These are phyloP conservation scores for Arctostaphylos glauca DNA, from an alignment of 148 eudicot species.

Conservation along the genomic window DNA sequence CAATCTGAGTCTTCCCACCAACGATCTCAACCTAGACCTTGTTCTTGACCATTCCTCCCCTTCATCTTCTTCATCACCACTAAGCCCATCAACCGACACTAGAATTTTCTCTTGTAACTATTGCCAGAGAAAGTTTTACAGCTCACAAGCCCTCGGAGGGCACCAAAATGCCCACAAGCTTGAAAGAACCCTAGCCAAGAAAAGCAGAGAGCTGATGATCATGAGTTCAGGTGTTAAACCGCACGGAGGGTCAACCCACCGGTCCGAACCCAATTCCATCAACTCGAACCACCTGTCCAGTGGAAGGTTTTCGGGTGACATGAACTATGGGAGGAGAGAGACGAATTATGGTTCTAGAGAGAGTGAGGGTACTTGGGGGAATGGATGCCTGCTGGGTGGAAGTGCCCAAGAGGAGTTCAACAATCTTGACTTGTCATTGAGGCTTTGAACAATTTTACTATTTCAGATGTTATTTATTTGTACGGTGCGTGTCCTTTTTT, in stretches of 20 bases:
- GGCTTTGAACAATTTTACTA: slow-evolving; percentile 9
- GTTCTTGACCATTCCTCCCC: slow-evolving; percentile 40
- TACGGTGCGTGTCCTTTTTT: background rate
- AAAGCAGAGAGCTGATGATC: slow-evolving; percentile 40
- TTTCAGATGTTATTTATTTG: background rate
- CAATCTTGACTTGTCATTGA: slow-evolving; percentile 46
- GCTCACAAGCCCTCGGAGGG: slow-evolving; percentile 80
- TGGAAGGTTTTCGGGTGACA: slow-evolving; percentile 4
- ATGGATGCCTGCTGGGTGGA: slow-evolving; percentile 20
- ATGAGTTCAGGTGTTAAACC: slow-evolving; percentile 21
- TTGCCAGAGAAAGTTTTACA: slow-evolving; percentile 66
- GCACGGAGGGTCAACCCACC: slow-evolving; percentile 8
- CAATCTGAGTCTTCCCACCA: slow-evolving; percentile 26
- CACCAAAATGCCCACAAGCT: slow-evolving; percentile 86
- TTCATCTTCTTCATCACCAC: slow-evolving; percentile 31
- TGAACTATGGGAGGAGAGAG: slow-evolving; percentile 5
- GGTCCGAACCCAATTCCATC: slow-evolving; percentile 13
- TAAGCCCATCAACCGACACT: slow-evolving; percentile 29
- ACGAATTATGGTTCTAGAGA: slow-evolving; percentile 21
- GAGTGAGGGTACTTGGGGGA: background rate
- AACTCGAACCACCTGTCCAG: background rate
- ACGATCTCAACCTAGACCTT: slow-evolving; percentile 40
- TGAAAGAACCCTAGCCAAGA: slow-evolving; percentile 74
- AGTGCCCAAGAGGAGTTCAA: slow-evolving; percentile 35
- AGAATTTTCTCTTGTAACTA: slow-evolving; percentile 65